Conservation (phyloP, 148 eudicot genomes). For the Mesembryanthemum crystallinum region DNA sequence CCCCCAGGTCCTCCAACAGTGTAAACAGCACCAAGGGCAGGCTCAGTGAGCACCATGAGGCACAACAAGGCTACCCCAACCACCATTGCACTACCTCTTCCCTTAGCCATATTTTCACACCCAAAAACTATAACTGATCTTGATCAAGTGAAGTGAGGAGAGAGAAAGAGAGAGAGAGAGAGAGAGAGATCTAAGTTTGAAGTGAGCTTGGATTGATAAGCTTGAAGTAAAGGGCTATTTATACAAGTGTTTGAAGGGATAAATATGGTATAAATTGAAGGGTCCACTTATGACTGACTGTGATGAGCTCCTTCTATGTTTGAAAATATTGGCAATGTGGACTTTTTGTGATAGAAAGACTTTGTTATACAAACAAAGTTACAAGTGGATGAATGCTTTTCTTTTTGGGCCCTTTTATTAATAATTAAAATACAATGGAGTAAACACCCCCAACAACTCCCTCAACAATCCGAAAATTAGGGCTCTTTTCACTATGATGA, state of each 20-base stretch:
- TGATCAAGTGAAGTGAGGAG: not conserved
- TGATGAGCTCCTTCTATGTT: not conserved
- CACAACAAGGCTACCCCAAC: constrained; percentile 21
- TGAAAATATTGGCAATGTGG: not conserved
- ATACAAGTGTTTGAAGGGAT: not conserved
- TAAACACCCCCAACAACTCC: not conserved
- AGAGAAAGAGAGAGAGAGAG: not conserved
- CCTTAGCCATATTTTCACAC: not conserved
- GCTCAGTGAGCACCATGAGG: constrained; percentile 19
- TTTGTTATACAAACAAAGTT: too few species aligned
- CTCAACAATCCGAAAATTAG: not conserved
- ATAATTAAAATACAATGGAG: too few species aligned
- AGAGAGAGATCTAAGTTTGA: not conserved
- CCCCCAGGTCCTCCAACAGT: constrained; percentile 29
- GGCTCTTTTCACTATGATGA: too few species aligned
- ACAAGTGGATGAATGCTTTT: not conserved
- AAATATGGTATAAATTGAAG: too few species aligned
- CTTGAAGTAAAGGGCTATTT: not conserved
- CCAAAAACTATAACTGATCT: not conserved
- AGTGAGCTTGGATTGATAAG: not conserved
- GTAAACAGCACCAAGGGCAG: constrained; percentile 24
- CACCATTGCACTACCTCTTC: constrained; percentile 37
- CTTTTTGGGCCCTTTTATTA: not conserved
- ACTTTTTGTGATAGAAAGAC: too few species aligned
- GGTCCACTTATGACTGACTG: not conserved